phyloP scores from a whole-genome alignment of 352 stramenopile genomes.

The Phytopythium helicoides region DNA sequence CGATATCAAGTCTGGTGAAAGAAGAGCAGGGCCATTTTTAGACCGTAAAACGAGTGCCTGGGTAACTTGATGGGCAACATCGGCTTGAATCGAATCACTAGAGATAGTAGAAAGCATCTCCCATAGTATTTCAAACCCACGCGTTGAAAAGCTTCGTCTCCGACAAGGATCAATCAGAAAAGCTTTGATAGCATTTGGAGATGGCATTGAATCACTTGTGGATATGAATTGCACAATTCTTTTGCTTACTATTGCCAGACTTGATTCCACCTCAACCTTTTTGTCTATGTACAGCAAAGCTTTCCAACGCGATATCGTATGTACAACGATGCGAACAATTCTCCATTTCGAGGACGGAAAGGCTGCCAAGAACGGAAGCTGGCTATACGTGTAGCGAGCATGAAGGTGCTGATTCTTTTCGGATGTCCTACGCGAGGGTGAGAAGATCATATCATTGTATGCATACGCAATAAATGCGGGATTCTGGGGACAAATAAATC shows the following conservation, averaged over 20 bases:
- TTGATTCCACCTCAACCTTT: not conserved
- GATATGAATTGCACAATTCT: slow-evolving; percentile 33
- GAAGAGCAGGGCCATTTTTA: not conserved
- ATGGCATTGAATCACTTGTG: slow-evolving; percentile 27
- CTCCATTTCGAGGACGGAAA: slow-evolving; percentile 52
- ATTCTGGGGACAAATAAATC: slow-evolving; percentile 30
- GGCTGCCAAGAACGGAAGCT: slow-evolving; percentile 33
- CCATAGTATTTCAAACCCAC: slow-evolving; percentile 41
- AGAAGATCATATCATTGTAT: slow-evolving; percentile 8
- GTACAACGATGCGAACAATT: slow-evolving; percentile 33
- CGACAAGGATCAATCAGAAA: slow-evolving; percentile 53
- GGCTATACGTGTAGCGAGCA: slow-evolving; percentile 19
- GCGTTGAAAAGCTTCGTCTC: slow-evolving; percentile 32
- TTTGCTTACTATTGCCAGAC: slow-evolving; percentile 5
- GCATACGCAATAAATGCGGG: slow-evolving; percentile 20
- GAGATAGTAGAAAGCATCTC: slow-evolving; percentile 40
- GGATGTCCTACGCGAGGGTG: not conserved
- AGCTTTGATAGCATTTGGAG: slow-evolving; percentile 11
- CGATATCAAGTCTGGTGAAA: not conserved
- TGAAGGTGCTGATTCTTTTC: slow-evolving; percentile 20
- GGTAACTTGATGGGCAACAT: slow-evolving; percentile 52
- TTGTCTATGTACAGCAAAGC: not conserved
- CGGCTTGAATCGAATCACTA: slow-evolving; percentile 44
- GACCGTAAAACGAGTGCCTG: slow-evolving; percentile 46
- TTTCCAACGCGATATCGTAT: slow-evolving; percentile 41